phyloP scores from a whole-genome alignment of 257 asterid species.

The Solanum rostratum region DNA sequence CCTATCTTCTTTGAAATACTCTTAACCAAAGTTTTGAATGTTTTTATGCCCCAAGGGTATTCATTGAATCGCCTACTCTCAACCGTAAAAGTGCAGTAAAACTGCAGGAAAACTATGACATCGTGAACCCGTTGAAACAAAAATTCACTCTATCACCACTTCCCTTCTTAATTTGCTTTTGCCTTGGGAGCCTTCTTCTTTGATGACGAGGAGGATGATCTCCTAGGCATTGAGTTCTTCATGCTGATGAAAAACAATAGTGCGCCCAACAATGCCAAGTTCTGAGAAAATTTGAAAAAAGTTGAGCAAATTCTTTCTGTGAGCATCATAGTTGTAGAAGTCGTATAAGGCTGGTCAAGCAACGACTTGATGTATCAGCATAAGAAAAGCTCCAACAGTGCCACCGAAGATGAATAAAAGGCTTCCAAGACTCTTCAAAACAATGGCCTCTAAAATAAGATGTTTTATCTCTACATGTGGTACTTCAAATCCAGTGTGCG shows the following conservation, averaged over 20 bases:
- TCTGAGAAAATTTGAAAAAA: slow-evolving; percentile 74
- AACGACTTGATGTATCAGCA: slow-evolving; percentile 78
- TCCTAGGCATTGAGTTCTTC: slow-evolving; percentile 77
- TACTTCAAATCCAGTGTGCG: slow-evolving; percentile 48
- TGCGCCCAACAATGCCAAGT: slow-evolving; percentile 77
- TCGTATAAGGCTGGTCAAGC: slow-evolving; percentile 66
- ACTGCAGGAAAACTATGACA: not conserved
- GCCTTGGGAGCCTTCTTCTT: slow-evolving; percentile 77
- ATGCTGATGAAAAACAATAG: slow-evolving; percentile 77
- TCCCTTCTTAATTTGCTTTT: slow-evolving; percentile 34
- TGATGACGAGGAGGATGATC: slow-evolving; percentile 18
- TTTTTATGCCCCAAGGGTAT: no score
- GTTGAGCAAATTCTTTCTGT: slow-evolving; percentile 58
- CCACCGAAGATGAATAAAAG: slow-evolving; percentile 73
- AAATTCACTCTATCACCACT: not conserved
- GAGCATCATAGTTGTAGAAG: slow-evolving; percentile 90
- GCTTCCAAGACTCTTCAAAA: slow-evolving; percentile 75
- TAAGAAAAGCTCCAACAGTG: slow-evolving; percentile 68
- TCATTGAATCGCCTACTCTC: no score
- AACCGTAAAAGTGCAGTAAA: not conserved
- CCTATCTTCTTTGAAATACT: no score
- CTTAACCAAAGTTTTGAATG: no score
- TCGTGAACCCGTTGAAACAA: not conserved
- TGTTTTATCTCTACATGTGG: slow-evolving; percentile 76
- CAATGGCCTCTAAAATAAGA: slow-evolving; percentile 60